Evolutionary conservation across 345 rosid species (phyloP).

Genomic region (Litchi chinensis): DNA sequence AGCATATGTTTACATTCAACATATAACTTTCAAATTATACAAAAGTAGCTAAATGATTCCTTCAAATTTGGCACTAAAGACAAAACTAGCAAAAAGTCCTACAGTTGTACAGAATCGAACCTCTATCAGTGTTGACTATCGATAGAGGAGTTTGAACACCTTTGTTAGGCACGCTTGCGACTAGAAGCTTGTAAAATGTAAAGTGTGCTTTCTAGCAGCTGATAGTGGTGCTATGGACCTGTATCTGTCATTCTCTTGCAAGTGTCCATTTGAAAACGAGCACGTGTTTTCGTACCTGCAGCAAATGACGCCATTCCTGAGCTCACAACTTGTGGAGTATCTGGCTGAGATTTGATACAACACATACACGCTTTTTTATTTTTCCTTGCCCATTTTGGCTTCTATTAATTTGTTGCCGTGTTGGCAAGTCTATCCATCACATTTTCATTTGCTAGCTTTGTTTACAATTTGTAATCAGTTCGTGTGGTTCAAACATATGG

Average conservation of each 20-base stretch:
- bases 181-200: not conserved
- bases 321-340: not conserved
- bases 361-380: not conserved
- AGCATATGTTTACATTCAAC: too few relatives aligned
- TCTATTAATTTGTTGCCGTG: not conserved
- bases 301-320: slow-evolving; percentile 5
- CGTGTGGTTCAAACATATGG: too few relatives aligned
- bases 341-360: not conserved
- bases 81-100: not conserved
- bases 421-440: too few relatives aligned
- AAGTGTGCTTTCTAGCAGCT: not conserved
- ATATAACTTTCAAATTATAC: too few relatives aligned
- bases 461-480: too few relatives aligned
- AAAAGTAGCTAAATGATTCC: not conserved
- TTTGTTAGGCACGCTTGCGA: not conserved
- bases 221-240: not conserved
- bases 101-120: too few relatives aligned
- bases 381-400: not conserved
- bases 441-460: too few relatives aligned
- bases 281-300: not conserved
- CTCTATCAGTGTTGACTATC: too few relatives aligned
- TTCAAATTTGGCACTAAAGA: not conserved
- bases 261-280: too few relatives aligned
- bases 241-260: not conserved
- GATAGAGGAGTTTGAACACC: too few relatives aligned